Percentiles rank a stretch among this genome's conserved stretches.
Conservation (phyloP, 2,329 filamentous ascomycete genomes). For the Sphaceloma murrayae region DNA sequence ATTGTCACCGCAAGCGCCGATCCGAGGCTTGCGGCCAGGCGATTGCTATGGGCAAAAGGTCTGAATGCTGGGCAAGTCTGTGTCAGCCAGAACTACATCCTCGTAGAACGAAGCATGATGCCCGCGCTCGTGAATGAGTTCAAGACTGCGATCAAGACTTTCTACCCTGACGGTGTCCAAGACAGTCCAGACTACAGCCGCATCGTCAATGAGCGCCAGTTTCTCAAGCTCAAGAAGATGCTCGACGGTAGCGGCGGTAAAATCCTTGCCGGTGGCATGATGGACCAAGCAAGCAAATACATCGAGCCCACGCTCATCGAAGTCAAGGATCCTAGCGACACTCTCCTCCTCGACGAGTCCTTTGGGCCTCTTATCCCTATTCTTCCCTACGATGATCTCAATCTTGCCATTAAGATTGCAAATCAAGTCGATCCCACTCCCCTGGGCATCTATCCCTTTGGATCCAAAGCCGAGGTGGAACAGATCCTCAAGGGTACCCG, state of each 20-base stretch:
- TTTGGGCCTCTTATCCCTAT: constrained; percentile 91
- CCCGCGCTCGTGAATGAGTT: constrained; percentile 65
- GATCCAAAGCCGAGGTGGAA: constrained; percentile 65
- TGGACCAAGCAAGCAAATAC: constrained; percentile 69
- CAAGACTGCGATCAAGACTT: constrained; percentile 59
- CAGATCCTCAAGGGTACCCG: constrained; percentile 45
- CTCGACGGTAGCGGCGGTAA: constrained; percentile 74
- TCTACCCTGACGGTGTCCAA: constrained; percentile 75
- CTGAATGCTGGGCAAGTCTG: constrained; percentile 86
- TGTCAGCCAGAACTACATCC: constrained; percentile 82
- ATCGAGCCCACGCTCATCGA: constrained; percentile 92
- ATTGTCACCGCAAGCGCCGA: constrained; percentile 81
- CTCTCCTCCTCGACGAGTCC: constrained; percentile 71
- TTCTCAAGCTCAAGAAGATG: constrained; percentile 78
- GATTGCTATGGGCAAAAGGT: constrained; percentile 82
- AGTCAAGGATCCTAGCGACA: constrained; percentile 64
- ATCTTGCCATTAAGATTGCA: constrained; percentile 73
- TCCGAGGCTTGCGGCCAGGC: constrained; percentile 66
- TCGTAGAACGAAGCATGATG: constrained; percentile 67
- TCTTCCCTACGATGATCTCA: constrained; percentile 65
- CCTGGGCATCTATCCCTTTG: constrained; percentile 76
- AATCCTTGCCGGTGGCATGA: constrained; percentile 76
- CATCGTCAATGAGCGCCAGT: constrained; percentile 73
- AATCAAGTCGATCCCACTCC: constrained; percentile 77
- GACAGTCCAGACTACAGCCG: constrained; percentile 68